Evolutionary conservation across 140 eudicot species (phyloP), one percentile per base, ranked within the genome.

Genomic region (Flaveria floridana): DNA sequence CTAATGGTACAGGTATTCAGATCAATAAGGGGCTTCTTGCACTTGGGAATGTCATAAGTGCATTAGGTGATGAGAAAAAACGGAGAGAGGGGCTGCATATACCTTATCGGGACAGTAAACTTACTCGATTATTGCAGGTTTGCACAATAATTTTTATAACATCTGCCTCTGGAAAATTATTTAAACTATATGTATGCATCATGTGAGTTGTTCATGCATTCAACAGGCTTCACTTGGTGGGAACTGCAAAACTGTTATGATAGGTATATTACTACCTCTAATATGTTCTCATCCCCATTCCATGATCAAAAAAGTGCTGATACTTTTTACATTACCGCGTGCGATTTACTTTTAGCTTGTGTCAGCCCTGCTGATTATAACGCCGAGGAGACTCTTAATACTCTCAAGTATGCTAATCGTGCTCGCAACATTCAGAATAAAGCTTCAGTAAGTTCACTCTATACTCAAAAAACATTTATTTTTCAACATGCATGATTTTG

Each of bases 21-120:
- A 95, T 95, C 76, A 91, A 95, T 82, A 95, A 87, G 90, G 99
- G 99, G 21, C 97, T 95, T 64, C 97, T 95, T 85, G 97, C 99
- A 58, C 92, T 95, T 11, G 97, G 99, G 10, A 95, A 95, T 53
- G 99, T 95, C 39, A 95, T 95, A 39, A 95, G 99, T 74, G 99
- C 99, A 37, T 84, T 95, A 7, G 99, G 99, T 55, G 99, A 91
- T 81, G 99, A 95, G 21, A 95, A 95, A 75, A 95, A 95, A 70
- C 73, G 92, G 61, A 94, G 88, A 91, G 99, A 94, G 83, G 95
- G 92, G 55, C 74, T 83, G 68, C 99, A 95, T 76, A 96, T 95
- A 58, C 99, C 97, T 48, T 91, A 95, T 64, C 92, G 99, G 34
- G 99, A 95, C 78, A 95, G 99, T 83, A 95, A 95, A 84, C 96